Conservation (phyloP, 345 rosid species). For the Xanthoceras sorbifolium region DNA sequence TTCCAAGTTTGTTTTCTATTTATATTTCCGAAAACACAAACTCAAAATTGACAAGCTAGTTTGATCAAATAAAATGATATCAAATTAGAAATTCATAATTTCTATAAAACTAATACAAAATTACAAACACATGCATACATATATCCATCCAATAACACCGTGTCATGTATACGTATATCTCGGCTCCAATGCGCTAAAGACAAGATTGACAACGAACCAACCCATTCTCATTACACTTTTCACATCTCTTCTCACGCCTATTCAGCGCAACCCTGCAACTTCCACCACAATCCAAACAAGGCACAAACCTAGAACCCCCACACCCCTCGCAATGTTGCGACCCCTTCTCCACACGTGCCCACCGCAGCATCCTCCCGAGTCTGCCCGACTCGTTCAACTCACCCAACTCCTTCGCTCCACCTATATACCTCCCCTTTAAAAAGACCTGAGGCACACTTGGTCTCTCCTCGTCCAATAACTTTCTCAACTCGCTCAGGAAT, state of each 20-base stretch:
- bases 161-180: too few species aligned
- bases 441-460: slow-evolving; percentile 71
- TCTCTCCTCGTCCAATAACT: slow-evolving; percentile 56
- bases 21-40: too few species aligned
- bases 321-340: slow-evolving; percentile 79
- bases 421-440: slow-evolving; percentile 78
- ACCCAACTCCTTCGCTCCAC: slow-evolving; percentile 73
- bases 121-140: too few species aligned
- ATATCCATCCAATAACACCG: too few species aligned
- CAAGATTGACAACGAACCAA: slow-evolving; percentile 76
- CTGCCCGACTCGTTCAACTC: slow-evolving; percentile 71
- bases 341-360: slow-evolving; percentile 69
- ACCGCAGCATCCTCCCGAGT: slow-evolving; percentile 60
- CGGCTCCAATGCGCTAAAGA: slow-evolving; percentile 2
- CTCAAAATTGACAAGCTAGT: too few species aligned
- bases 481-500: slow-evolving; percentile 64
- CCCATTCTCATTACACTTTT: slow-evolving; percentile 85
- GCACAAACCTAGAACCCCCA: slow-evolving; percentile 87
- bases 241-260: slow-evolving; percentile 60
- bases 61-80: too few species aligned
- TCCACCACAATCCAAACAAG: slow-evolving; percentile 87
- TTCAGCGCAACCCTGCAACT: slow-evolving; percentile 69
- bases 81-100: too few species aligned
- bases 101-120: too few species aligned
- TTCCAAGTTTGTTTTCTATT: too few species aligned